These are phyloP conservation scores for Gloeophyllum trabeum DNA, from an alignment of 768 basidiomycete species.

Conservation along the genomic window DNA sequence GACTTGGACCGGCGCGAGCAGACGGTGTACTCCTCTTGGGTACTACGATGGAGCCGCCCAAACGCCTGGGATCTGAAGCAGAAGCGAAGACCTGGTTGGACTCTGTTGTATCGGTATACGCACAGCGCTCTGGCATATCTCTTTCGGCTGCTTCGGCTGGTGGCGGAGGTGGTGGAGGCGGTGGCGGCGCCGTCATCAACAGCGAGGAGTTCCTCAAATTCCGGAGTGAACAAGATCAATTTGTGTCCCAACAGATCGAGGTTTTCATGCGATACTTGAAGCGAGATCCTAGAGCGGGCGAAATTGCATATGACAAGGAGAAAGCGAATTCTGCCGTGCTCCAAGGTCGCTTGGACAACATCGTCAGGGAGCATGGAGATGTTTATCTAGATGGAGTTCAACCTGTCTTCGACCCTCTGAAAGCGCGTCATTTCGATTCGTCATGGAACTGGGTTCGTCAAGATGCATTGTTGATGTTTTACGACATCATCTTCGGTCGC, in stretches of 20 bases:
- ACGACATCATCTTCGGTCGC: conserved; percentile 95
- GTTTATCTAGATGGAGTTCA: conserved; percentile 90
- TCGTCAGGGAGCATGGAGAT: conserved; percentile 89
- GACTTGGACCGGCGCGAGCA: conserved; percentile 81
- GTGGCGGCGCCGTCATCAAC: conserved; percentile 85
- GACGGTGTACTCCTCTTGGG: conserved; percentile 87
- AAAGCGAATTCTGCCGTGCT: conserved; percentile 62
- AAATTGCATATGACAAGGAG: conserved; percentile 80
- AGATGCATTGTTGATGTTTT: conserved; percentile 93
- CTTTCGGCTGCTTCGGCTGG: conserved; percentile 58
- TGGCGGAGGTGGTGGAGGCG: conserved; percentile 46
- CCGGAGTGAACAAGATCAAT: conserved; percentile 85
- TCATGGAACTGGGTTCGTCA: conserved; percentile 99
- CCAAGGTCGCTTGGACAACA: conserved; percentile 81
- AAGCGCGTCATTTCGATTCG: conserved; percentile 97
- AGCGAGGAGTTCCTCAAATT: conserved; percentile 98
- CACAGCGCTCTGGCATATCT: conserved; percentile 80
- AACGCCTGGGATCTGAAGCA: conserved; percentile 81
- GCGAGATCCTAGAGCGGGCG: conserved; percentile 87
- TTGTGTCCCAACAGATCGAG: conserved; percentile 89
- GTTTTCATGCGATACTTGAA: conserved; percentile 95
- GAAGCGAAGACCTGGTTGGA: conserved; percentile 96
- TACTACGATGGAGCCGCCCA: conserved; percentile 88
- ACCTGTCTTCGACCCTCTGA: conserved; percentile 88
- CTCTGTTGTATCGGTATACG: conserved; percentile 71